Evolutionary conservation across 305 asterid species (phyloP).

Genomic region (Fraxinus paxiana): DNA sequence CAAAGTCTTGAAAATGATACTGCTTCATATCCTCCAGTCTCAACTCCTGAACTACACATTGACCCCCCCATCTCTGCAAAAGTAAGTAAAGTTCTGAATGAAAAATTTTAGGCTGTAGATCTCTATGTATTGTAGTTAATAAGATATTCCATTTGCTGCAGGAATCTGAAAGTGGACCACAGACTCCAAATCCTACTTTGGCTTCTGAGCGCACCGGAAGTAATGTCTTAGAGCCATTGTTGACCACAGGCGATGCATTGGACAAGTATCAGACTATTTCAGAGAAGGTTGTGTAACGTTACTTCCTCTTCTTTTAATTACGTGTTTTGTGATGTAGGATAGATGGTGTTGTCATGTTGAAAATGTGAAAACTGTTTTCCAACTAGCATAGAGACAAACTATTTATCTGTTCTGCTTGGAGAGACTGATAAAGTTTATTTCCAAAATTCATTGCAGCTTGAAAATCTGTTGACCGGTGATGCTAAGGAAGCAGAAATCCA

Average conservation of each 20-base stretch:
- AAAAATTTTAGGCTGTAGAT: neutral
- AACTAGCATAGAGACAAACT: neutral
- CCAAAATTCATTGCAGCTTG: slow-evolving; percentile 57
- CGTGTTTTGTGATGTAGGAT: neutral
- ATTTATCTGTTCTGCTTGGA: slow-evolving; percentile 8
- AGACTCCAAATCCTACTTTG: slow-evolving; percentile 47
- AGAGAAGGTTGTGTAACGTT: slow-evolving; percentile 61
- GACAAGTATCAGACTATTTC: slow-evolving; percentile 79
- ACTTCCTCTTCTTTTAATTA: neutral
- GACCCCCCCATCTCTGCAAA: slow-evolving; percentile 48
- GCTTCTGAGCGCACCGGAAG: slow-evolving; percentile 62
- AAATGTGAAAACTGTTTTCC: slow-evolving; percentile 12
- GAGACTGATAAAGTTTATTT: slow-evolving; percentile 16
- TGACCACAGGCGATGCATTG: slow-evolving; percentile 86
- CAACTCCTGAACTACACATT: slow-evolving; percentile 54
- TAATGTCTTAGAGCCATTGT: slow-evolving; percentile 56
- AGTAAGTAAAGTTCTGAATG: slow-evolving; percentile 42
- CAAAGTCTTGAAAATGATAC: slow-evolving; percentile 56
- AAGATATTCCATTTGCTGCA: slow-evolving; percentile 23
- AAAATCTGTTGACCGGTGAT: slow-evolving; percentile 56
- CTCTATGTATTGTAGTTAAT: slow-evolving; percentile 5
- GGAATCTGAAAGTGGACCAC: slow-evolving; percentile 57
- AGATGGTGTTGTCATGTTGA: neutral
- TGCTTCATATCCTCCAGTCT: slow-evolving; percentile 48
- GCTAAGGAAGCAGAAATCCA: slow-evolving; percentile 79